phyloP scores from a whole-genome alignment of 2,329 filamentous ascomycete genomes.

The Colletotrichum theobromicola region DNA sequence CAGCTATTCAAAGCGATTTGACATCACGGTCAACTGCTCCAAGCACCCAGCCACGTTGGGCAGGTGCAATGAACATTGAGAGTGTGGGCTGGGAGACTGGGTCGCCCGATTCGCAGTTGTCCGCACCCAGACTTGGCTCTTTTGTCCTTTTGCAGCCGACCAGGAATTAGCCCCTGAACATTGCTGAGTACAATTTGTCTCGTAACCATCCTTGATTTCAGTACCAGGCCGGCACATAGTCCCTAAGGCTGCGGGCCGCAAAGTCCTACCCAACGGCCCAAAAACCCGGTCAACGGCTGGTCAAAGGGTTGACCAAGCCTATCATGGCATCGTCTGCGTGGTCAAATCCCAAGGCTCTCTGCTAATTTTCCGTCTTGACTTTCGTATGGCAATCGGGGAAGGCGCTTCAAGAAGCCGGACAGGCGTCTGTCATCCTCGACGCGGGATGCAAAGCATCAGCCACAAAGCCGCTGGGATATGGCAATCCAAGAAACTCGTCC shows the following conservation, averaged over 20 bases:
- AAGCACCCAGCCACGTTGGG: neutral
- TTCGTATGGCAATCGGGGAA: neutral
- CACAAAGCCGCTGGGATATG: neutral
- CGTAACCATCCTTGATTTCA: neutral
- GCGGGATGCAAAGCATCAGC: constrained; percentile 3
- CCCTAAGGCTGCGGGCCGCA: neutral
- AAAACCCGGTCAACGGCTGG: constrained; percentile 1
- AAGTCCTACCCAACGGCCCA: neutral
- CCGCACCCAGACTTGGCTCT: neutral
- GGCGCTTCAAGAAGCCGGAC: neutral
- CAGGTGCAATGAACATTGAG: neutral
- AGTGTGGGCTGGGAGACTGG: neutral
- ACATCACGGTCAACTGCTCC: neutral
- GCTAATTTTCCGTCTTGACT: neutral
- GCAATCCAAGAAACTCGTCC: neutral
- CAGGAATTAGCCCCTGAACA: neutral
- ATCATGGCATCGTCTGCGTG: neutral
- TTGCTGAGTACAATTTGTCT: neutral
- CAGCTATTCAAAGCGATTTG: neutral
- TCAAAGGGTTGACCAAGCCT: neutral
- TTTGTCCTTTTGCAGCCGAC: neutral
- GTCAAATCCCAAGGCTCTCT: neutral
- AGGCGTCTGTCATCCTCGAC: neutral
- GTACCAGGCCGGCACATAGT: neutral
- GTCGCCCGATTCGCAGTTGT: neutral